These are phyloP conservation scores for Brachypodium distachyon DNA, from an alignment of 202 grass and related monocot species.

Conservation along the genomic window DNA sequence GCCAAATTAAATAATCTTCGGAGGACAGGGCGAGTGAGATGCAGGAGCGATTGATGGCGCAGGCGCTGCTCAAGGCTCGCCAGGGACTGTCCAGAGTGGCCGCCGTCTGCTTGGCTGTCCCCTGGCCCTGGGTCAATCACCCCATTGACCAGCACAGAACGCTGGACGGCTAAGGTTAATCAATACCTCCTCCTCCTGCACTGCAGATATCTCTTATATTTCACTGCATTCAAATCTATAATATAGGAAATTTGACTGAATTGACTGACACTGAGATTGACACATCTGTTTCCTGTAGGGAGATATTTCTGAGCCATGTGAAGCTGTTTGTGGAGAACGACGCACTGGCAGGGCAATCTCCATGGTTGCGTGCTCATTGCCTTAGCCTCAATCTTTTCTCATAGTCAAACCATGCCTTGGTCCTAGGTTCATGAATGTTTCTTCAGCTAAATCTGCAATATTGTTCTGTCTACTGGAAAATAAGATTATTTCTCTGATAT, in stretches of 20 bases:
- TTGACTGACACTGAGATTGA: not conserved
- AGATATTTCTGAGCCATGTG: slow-evolving; percentile 47
- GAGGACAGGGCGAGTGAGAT: slow-evolving; percentile 46
- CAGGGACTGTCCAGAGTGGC: slow-evolving; percentile 20
- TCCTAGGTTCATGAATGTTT: no score
- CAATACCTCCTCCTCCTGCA: not conserved
- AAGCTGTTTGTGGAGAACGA: slow-evolving; percentile 64
- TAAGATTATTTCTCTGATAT: no score
- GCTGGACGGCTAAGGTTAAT: slow-evolving; percentile 49
- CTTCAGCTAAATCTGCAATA: no score
- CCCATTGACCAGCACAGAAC: slow-evolving; percentile 47
- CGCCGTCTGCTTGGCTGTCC: slow-evolving; percentile 53
- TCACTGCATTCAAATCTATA: not conserved
- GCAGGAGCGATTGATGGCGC: slow-evolving; percentile 41
- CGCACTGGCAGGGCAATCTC: slow-evolving; percentile 50
- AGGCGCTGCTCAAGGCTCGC: slow-evolving; percentile 48
- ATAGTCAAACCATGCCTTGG: no score
- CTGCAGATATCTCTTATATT: not conserved
- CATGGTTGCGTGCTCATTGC: slow-evolving; percentile 55
- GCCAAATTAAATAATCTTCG: no score
- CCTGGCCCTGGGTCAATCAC: slow-evolving; percentile 48
- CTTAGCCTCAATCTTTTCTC: no score
- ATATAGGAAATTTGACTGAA: not conserved
- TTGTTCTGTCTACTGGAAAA: no score
- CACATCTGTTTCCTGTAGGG: slow-evolving; percentile 17